Percentiles rank a stretch among this genome's conserved stretches.
Evolutionary conservation across 805 yeast genomes (phyloP).

Genomic region (Kluyveromyces aestuarii): DNA sequence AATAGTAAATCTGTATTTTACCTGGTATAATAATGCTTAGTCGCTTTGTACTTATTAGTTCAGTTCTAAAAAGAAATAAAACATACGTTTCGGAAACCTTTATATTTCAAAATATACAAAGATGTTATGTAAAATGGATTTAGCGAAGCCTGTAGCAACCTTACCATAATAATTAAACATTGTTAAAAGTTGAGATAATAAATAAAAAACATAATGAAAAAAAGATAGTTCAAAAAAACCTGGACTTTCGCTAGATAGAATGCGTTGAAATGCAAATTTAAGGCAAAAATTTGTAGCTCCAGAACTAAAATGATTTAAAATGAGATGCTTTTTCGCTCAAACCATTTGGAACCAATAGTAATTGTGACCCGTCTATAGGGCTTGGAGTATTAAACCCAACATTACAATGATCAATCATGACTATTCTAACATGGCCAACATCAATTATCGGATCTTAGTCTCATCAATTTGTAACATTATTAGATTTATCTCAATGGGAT

Average conservation of each 20-base stretch:
- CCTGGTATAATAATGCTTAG: background rate
- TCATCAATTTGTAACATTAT: background rate
- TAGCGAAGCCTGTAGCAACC: background rate
- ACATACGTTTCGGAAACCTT: slow-evolving; percentile 1
- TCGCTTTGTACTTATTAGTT: too few relatives aligned
- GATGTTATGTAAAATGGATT: background rate
- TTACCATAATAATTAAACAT: slow-evolving; percentile 3
- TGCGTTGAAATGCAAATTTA: background rate
- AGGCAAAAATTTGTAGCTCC: background rate
- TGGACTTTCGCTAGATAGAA: background rate
- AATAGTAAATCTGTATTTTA: too few relatives aligned
- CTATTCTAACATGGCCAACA: background rate
- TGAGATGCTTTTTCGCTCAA: background rate
- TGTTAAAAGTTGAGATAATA: slow-evolving; percentile 1
- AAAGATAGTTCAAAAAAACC: background rate
- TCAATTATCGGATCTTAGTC: background rate
- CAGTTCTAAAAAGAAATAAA: too few relatives aligned
- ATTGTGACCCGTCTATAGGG: too few relatives aligned
- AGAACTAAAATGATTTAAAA: background rate
- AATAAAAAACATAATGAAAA: background rate
- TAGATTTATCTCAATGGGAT: slow-evolving; percentile 51
- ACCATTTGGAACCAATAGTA: too few relatives aligned
- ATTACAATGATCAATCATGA: background rate
- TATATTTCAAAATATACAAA: slow-evolving; percentile 3
- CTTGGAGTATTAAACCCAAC: background rate